Evolutionary conservation across 2,329 filamentous ascomycete genomes (phyloP).

Genomic region (Cadophora sp.): DNA sequence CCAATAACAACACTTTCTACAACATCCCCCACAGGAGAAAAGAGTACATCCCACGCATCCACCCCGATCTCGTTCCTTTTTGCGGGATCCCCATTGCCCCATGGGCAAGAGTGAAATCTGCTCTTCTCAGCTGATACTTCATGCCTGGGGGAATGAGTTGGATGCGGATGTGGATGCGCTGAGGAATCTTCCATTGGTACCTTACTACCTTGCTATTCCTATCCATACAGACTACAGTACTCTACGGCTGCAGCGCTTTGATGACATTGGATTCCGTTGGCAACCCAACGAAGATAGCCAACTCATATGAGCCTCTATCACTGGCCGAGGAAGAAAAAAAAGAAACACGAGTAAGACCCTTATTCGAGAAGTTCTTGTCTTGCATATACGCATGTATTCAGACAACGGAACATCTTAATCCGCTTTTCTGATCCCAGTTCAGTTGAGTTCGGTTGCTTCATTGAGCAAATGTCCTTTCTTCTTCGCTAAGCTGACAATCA

Average conservation of each 20-base stretch:
- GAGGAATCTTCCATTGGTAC: too few relatives aligned
- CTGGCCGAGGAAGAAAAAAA: not conserved
- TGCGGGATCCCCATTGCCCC: slow-evolving; percentile 3
- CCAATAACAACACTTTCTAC: not conserved
- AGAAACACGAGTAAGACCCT: not conserved
- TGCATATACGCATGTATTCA: not conserved
- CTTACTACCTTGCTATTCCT: too few relatives aligned
- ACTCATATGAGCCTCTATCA: too few relatives aligned
- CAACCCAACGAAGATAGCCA: not conserved
- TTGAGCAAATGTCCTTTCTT: not conserved
- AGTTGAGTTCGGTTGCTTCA: too few relatives aligned
- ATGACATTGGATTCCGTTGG: not conserved
- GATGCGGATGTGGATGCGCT: slow-evolving; percentile 3
- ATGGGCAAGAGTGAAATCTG: not conserved
- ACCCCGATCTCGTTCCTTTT: not conserved
- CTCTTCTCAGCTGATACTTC: slow-evolving; percentile 13
- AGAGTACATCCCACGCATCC: not conserved
- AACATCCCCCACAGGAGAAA: not conserved
- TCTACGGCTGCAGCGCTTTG: slow-evolving; percentile 1
- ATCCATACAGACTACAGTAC: too few relatives aligned
- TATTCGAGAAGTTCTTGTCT: slow-evolving; percentile 10
- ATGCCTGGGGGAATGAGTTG: not conserved
- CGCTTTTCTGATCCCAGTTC: not conserved
- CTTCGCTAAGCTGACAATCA: slow-evolving; percentile 6
- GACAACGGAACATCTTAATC: slow-evolving; percentile 24